Conservation (phyloP, 306 rosid genomes). For the Abrus pulchellus region DNA sequence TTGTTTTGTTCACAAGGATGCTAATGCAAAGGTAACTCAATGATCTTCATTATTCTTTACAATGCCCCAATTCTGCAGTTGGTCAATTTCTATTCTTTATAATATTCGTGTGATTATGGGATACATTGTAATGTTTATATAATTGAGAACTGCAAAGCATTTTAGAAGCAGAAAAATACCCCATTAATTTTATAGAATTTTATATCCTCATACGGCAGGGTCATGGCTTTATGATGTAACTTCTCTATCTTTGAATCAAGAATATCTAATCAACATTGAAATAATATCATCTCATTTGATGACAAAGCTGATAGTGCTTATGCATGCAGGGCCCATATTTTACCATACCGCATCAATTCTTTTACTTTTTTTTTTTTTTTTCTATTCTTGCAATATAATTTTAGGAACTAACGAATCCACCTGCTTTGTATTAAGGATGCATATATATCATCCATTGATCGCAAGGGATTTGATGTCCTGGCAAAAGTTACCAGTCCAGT, state of each 20-base stretch:
- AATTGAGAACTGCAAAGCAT: conserved; percentile 18
- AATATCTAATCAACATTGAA: conserved; percentile 20
- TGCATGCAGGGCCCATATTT: conserved; percentile 13
- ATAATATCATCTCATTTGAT: conserved; percentile 20
- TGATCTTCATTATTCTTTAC: conserved; percentile 34
- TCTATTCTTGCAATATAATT: conserved; percentile 8
- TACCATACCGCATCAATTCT: background rate
- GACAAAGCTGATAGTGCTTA: background rate
- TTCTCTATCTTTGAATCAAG: background rate
- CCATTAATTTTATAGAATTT: background rate
- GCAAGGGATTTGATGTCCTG: conserved; percentile 81
- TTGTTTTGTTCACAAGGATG: conserved; percentile 69
- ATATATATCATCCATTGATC: conserved; percentile 68
- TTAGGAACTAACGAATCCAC: conserved; percentile 34
- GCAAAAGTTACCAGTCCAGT: conserved; percentile 64
- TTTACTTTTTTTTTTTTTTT: background rate
- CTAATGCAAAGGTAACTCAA: conserved; percentile 67
- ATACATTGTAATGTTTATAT: conserved; percentile 4
- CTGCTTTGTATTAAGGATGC: conserved; percentile 71
- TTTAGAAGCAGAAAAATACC: conserved; percentile 21
- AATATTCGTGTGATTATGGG: conserved; percentile 8
- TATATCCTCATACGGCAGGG: background rate
- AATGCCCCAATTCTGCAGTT: background rate
- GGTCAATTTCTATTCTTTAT: conserved; percentile 28
- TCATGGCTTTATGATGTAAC: background rate